phyloP scores from a whole-genome alignment of 495 filamentous ascomycete genomes.

The Talaromyces nanjingensis region DNA sequence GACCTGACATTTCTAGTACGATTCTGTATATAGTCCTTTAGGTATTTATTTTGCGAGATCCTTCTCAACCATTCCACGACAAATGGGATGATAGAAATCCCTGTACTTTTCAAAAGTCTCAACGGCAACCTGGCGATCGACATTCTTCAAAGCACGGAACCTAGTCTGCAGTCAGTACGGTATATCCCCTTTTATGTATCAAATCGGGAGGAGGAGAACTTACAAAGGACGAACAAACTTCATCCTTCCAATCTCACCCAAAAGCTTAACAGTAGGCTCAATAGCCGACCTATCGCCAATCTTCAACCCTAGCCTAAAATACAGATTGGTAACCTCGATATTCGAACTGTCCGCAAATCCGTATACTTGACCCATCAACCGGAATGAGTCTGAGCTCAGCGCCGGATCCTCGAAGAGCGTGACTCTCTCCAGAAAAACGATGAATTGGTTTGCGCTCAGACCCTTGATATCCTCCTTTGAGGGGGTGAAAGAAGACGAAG shows the following conservation, averaged over 20 bases:
- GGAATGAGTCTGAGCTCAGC: constrained; percentile 53
- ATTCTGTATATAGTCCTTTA: neutral
- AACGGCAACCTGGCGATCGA: constrained; percentile 66
- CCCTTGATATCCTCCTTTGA: constrained; percentile 56
- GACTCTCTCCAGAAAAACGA: constrained; percentile 80
- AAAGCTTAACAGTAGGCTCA: constrained; percentile 59
- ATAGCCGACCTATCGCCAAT: constrained; percentile 62
- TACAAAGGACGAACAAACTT: constrained; percentile 87
- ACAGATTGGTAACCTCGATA: constrained; percentile 75
- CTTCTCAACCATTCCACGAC: constrained; percentile 74
- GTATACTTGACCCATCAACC: constrained; percentile 66
- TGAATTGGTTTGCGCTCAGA: constrained; percentile 76
- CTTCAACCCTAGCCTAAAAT: constrained; percentile 68
- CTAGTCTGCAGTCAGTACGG: constrained; percentile 14
- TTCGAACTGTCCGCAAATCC: constrained; percentile 63
- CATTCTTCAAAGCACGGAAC: constrained; percentile 63
- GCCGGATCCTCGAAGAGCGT: constrained; percentile 52
- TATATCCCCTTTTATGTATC: too few species aligned
- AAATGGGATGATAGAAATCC: constrained; percentile 95
- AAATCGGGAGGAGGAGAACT: constrained; percentile 11
- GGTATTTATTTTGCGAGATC: constrained; percentile 43
- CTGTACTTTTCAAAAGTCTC: constrained; percentile 80
- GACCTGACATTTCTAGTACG: neutral
- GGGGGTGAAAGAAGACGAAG: constrained; percentile 59
- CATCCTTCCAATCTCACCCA: constrained; percentile 85